Base-by-base conservation (phyloP, 371 early-diverging fungal genomes). In the Caulochytrium protostelioides region DNA sequence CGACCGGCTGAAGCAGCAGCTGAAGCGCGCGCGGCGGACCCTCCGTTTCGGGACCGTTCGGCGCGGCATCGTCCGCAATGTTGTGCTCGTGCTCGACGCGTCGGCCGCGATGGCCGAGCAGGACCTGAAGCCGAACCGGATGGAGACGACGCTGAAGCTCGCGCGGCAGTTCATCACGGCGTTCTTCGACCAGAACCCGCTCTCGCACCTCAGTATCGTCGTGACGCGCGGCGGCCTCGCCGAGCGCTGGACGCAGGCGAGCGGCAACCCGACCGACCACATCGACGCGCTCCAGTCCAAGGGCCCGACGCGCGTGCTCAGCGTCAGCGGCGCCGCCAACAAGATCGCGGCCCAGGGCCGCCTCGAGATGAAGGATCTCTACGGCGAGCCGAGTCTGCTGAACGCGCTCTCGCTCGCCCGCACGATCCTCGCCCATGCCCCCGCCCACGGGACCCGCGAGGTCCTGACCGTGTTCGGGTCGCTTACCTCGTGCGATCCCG, bases 101-200 rank as follows among this genome's bases (percentile, higher is more conserved):
- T 86, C 87, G 3, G 63, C 59, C 30, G 65, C 75, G 24, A 86
- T 83, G 83, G 62, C 64, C 32, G 83, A 83, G 6, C 32, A 32
- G 35, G 85, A 87, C 54, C 54, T 86, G 34, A 57, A 73, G 18
- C 84, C 85, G 1, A 67, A 72, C 33, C 68, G 87, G 14, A 55
- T 83, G 13, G 81, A 81, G 13, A 56, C 76, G 20, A 67, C 75
- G 0, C 45, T 84, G 16, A 57, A 50, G 0, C 63, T 71, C 30
- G 60, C 73, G 6, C 75, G 75, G 37, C 55, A 65, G 27, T 91
- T 85, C 40, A 59, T 87, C 1, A 44, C 50, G 18, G 91, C 87
- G 50, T 92, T 70, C 44, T 85, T 87, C 55, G 89, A 90, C 55
- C 89, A 56, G 37, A 92, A 92, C 48, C 91, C 94, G 0, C 73